phyloP scores from a whole-genome alignment of 495 filamentous ascomycete species.

The Copromyces sp. region DNA sequence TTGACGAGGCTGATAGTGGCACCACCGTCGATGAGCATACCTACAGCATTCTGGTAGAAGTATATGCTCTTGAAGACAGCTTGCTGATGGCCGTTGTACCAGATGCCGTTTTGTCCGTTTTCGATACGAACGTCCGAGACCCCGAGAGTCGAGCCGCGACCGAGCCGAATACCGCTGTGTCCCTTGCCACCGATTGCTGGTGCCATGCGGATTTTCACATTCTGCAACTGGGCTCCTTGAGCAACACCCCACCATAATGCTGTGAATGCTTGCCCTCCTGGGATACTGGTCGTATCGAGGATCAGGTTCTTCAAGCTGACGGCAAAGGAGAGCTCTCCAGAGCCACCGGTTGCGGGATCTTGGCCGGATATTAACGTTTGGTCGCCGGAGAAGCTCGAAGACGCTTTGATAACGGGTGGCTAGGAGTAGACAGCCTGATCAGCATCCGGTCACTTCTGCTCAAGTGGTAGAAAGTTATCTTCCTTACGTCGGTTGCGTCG shows the following conservation, averaged over 20 bases:
- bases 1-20: conserved; percentile 42
- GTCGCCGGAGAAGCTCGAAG: conserved; percentile 30
- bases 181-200: conserved; percentile 31
- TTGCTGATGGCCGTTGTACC: conserved; percentile 57
- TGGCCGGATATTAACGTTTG: conserved; percentile 36
- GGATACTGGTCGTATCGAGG: conserved; percentile 52
- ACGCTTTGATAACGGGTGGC: conserved; percentile 52
- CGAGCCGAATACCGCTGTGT: conserved; percentile 56
- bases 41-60: conserved; percentile 46
- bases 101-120: conserved; percentile 34
- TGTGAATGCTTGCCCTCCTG: conserved; percentile 32
- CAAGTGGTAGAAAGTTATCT: not conserved
- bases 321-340: conserved; percentile 41
- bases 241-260: conserved; percentile 66
- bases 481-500: conserved; percentile 50
- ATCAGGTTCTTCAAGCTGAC: conserved; percentile 59
- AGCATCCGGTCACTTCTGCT: not conserved
- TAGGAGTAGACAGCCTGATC: not conserved
- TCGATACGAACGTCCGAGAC: conserved; percentile 27
- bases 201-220: conserved; percentile 57
- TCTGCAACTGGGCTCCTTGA: conserved; percentile 56
- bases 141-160: conserved; percentile 38
- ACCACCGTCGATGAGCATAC: conserved; percentile 53
- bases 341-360: conserved; percentile 18
- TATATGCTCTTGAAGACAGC: conserved; percentile 58